Percentiles rank a stretch among this genome's conserved stretches.
Conservation (phyloP, 495 filamentous ascomycete genomes). For the Penicillium canescens region DNA sequence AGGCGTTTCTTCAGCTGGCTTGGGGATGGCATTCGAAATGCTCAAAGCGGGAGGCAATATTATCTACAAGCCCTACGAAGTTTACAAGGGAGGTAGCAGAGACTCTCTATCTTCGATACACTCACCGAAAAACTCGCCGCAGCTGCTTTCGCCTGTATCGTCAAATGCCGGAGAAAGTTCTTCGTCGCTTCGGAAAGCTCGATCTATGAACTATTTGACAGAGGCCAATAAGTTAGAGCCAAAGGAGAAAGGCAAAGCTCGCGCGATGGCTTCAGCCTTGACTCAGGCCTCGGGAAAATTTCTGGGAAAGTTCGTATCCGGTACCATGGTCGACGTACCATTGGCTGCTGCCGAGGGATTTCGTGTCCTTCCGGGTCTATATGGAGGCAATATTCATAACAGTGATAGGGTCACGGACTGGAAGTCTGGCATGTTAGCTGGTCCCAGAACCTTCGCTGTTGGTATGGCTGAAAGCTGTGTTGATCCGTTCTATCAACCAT, state of each 20-base stretch:
- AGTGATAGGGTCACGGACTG: slow-evolving; percentile 34
- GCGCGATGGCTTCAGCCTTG: slow-evolving; percentile 24
- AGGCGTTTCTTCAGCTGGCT: slow-evolving; percentile 40
- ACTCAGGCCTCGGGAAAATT: slow-evolving; percentile 35
- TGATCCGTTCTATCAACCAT: slow-evolving; percentile 65
- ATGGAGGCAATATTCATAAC: slow-evolving; percentile 58
- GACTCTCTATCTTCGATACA: too few relatives aligned
- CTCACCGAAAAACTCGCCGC: background rate
- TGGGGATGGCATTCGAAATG: slow-evolving; percentile 28
- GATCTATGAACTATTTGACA: too few relatives aligned
- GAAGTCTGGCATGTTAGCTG: slow-evolving; percentile 33
- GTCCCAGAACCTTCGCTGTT: slow-evolving; percentile 59
- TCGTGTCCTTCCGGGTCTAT: slow-evolving; percentile 78
- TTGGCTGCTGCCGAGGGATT: slow-evolving; percentile 77
- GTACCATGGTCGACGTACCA: slow-evolving; percentile 69
- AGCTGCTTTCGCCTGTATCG: too few relatives aligned
- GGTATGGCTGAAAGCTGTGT: slow-evolving; percentile 75
- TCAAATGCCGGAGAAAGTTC: too few relatives aligned
- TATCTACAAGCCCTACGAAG: slow-evolving; percentile 33
- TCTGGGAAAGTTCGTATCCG: too few relatives aligned
- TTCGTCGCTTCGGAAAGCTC: too few relatives aligned
- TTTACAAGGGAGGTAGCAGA: too few relatives aligned
- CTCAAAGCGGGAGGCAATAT: slow-evolving; percentile 29
- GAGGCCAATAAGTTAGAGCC: too few relatives aligned
- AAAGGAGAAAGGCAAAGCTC: too few relatives aligned